Evolutionary conservation across 345 rosid species (phyloP), one percentile per base, ranked within the genome.

Genomic region (Aurinia saxatilis): DNA sequence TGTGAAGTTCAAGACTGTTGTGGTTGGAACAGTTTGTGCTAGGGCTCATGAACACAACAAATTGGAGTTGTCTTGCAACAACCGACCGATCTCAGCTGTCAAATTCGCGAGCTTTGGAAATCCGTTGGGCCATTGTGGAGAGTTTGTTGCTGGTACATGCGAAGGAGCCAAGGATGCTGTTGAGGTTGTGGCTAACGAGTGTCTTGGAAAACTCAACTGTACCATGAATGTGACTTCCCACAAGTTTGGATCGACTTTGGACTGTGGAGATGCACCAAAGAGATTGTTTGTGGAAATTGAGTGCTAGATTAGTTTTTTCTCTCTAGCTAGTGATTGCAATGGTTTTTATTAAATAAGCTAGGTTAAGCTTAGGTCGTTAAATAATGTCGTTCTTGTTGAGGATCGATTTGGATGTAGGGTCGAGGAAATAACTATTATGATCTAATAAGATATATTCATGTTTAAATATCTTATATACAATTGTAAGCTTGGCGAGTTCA

Each of bases 51-150:
- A 79, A 29, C 70, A 76, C 10, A 45, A 61, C 57, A 67, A 47
- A 4, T 29, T 84, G 71, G 73, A 78, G 17, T 40, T 84, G 23
- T 71, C 84, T 6, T 84, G 86, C 73, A 78, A 81, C 9, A 80
- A 68, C 29, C 42, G 60, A 14, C 55, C 39, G 0, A 63, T 84
- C 19, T 57, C 84, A 1, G 60, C 75, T 0, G 75, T 84, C 7
- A 67, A 52, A 15, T 86, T 81, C 21, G 81, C 85, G 2, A 86
- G 81, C 64, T 84, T 78, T 41, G 93, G 93, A 12, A 68, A 67
- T 13, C 80, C 83, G 1, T 7, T 9, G 7, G 86, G 86, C 1
- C 23, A 40, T 4, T 79, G 86, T 36, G 84, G 90, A 14, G 38
- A 75, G 14, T 81, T 66, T 4, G 47, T 36, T 2, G 62, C 49